Conservation (phyloP, 176 grass and related monocot species). For the Raddia guianensis region DNA sequence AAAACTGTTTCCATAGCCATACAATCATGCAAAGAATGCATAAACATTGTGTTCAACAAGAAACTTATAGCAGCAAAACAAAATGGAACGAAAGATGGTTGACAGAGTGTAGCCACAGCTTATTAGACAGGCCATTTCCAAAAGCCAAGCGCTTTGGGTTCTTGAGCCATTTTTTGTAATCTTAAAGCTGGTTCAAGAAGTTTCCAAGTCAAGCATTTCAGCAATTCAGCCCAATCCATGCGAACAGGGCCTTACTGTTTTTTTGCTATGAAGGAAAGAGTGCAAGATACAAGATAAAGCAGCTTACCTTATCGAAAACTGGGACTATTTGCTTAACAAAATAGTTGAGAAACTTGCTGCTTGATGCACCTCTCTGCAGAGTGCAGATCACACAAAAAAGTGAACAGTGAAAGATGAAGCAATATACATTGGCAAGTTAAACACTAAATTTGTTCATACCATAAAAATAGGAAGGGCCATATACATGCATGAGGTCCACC, state of each 20-base stretch:
- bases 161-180: too few relatives aligned
- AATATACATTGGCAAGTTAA: slow-evolving; percentile 22
- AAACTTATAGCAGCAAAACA: background rate
- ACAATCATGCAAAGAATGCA: slow-evolving; percentile 4
- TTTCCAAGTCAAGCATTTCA: too few relatives aligned
- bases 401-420: slow-evolving; percentile 30
- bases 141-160: too few relatives aligned
- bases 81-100: background rate
- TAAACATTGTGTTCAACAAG: background rate
- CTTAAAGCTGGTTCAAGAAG: too few relatives aligned
- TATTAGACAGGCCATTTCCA: too few relatives aligned
- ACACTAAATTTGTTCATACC: slow-evolving; percentile 55
- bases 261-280: slow-evolving; percentile 18
- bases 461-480: slow-evolving; percentile 96
- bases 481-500: slow-evolving; percentile 94
- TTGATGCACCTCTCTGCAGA: slow-evolving; percentile 86
- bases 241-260: slow-evolving; percentile 6
- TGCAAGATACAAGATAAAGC: slow-evolving; percentile 37
- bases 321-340: slow-evolving; percentile 90
- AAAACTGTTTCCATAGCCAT: background rate
- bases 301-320: slow-evolving; percentile 92
- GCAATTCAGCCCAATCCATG: too few relatives aligned
- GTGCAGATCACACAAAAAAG: slow-evolving; percentile 47
- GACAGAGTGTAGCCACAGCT: background rate
- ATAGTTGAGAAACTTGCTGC: slow-evolving; percentile 95